phyloP scores from a whole-genome alignment of 441 rosid species.

The Corymbia citriodora region DNA sequence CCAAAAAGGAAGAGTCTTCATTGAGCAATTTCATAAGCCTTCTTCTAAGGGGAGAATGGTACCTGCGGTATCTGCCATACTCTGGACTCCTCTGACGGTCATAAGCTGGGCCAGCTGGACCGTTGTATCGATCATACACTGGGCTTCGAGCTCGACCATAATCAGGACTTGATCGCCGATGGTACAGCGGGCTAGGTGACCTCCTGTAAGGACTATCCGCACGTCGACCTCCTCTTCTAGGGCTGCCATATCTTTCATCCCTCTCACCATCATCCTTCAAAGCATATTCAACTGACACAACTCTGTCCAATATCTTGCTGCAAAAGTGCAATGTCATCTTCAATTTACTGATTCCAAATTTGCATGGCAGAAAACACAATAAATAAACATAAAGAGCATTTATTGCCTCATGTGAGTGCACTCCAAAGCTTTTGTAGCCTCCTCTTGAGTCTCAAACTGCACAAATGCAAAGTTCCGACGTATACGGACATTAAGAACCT shows the following conservation, averaged over 20 bases:
- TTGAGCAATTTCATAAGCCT: background rate
- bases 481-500: conserved; percentile 64
- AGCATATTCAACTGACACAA: conserved; percentile 87
- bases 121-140: conserved; percentile 42
- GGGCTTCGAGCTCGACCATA: conserved; percentile 68
- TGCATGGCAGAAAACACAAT: background rate
- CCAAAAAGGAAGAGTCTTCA: background rate
- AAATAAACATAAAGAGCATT: background rate
- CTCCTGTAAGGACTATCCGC: conserved; percentile 40
- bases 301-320: conserved; percentile 77
- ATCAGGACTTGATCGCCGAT: conserved; percentile 68
- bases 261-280: conserved; percentile 74
- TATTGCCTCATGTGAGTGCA: conserved; percentile 68
- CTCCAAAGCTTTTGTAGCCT: conserved; percentile 81
- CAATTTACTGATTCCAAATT: background rate
- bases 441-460: conserved; percentile 75
- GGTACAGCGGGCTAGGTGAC: conserved; percentile 59
- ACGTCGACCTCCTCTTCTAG: conserved; percentile 35
- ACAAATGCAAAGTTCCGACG: conserved; percentile 81
- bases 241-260: conserved; percentile 28
- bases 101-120: conserved; percentile 18
- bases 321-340: background rate
- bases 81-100: conserved; percentile 53
- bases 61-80: conserved; percentile 61
- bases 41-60: background rate